These are phyloP conservation scores for Naegleria gruberi DNA, from an alignment of 208 protist species.

Conservation along the genomic window DNA sequence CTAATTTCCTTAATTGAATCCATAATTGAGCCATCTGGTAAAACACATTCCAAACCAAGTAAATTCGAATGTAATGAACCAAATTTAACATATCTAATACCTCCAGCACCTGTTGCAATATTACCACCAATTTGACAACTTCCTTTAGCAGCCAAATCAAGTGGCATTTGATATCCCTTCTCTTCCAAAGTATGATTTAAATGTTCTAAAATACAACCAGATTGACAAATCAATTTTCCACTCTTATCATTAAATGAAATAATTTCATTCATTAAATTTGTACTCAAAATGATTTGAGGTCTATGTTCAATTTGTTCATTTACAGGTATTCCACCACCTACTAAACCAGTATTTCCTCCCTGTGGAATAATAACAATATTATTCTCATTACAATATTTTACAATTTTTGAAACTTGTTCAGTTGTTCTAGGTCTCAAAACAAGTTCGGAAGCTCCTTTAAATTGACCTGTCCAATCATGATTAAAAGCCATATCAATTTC, in stretches of 20 bases:
- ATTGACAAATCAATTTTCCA: slow-evolving; percentile 46
- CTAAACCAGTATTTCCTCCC: slow-evolving; percentile 92
- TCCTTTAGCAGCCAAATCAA: slow-evolving; percentile 90
- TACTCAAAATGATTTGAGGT: slow-evolving; percentile 65
- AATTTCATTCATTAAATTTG: slow-evolving; percentile 29
- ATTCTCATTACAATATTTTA: slow-evolving; percentile 78
- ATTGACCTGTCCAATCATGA: slow-evolving; percentile 55
- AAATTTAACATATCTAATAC: slow-evolving; percentile 86
- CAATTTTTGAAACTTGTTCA: slow-evolving; percentile 61
- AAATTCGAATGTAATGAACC: slow-evolving; percentile 85
- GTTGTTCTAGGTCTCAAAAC: slow-evolving; percentile 52
- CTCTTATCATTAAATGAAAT: slow-evolving; percentile 40
- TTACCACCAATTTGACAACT: slow-evolving; percentile 92
- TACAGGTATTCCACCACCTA: slow-evolving; percentile 60
- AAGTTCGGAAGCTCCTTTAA: slow-evolving; percentile 36
- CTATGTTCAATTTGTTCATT: not conserved
- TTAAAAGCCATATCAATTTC: slow-evolving; percentile 37
- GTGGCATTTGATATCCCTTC: slow-evolving; percentile 73
- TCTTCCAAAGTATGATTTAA: slow-evolving; percentile 64
- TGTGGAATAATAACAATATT: slow-evolving; percentile 85
- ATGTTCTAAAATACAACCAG: slow-evolving; percentile 78
- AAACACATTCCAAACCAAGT: slow-evolving; percentile 82
- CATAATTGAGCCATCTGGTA: slow-evolving; percentile 60
- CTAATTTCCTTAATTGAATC: slow-evolving; percentile 64
- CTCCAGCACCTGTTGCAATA: slow-evolving; percentile 90